Conservation (phyloP, 352 stramenopile species). For the Phytophthora crassamura region DNA sequence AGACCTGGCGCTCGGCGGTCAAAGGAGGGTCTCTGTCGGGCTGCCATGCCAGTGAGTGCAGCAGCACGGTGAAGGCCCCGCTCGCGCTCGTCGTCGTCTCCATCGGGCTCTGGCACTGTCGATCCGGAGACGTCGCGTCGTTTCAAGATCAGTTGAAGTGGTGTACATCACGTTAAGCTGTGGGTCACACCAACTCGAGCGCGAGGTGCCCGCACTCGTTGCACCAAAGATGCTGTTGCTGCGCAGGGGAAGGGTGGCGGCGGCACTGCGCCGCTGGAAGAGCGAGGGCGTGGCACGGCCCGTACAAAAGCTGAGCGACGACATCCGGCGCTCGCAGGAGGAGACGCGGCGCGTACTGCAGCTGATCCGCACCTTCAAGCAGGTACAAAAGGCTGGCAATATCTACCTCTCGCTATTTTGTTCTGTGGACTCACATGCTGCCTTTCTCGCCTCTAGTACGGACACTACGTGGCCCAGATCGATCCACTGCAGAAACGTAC, state of each 20-base stretch:
- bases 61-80: conserved; percentile 49
- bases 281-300: conserved; percentile 17
- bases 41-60: conserved; percentile 42
- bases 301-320: conserved; percentile 76
- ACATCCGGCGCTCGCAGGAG: conserved; percentile 86
- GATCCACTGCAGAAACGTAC: conserved; percentile 85
- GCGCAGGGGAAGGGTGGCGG: conserved; percentile 5
- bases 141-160: conserved; percentile 19
- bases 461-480: conserved; percentile 89
- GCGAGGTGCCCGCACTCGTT: conserved; percentile 2
- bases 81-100: conserved; percentile 8
- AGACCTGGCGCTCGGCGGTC: conserved; percentile 30
- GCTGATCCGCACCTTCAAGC: conserved; percentile 90
- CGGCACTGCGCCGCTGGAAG: conserved; percentile 21
- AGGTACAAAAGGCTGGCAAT: conserved; percentile 33
- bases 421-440: neutral
- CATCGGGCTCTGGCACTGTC: conserved; percentile 16
- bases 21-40: neutral
- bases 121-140: conserved; percentile 7
- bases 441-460: conserved; percentile 52
- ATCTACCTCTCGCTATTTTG: too few relatives aligned
- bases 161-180: neutral
- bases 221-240: conserved; percentile 34
- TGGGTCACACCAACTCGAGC: conserved; percentile 17
- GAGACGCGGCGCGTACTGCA: conserved; percentile 83